These are phyloP conservation scores for Diaporthe helianthi DNA, from an alignment of 2,329 filamentous ascomycete genomes.

Conservation along the genomic window DNA sequence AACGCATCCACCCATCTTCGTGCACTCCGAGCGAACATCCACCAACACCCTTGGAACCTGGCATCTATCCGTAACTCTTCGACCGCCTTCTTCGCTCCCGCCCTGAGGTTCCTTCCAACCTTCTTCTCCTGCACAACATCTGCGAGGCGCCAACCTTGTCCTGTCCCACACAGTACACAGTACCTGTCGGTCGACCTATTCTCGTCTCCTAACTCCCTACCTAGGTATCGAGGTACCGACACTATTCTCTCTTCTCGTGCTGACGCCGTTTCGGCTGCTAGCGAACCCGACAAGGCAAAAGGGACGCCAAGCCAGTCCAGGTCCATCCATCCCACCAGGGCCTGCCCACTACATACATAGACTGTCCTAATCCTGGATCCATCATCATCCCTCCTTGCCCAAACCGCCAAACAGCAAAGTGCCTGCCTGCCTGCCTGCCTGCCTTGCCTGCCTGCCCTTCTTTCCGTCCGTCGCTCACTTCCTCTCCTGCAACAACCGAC, in stretches of 20 bases:
- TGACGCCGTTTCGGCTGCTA: slow-evolving; percentile 21
- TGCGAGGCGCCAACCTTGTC: slow-evolving; percentile 23
- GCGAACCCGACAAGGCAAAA: slow-evolving; percentile 24
- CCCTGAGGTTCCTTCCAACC: neutral
- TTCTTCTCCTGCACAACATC: slow-evolving; percentile 25
- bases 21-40: slow-evolving; percentile 21
- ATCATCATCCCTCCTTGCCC: slow-evolving; percentile 26
- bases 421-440: neutral
- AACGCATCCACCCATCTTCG: slow-evolving; percentile 23
- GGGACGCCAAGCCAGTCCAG: slow-evolving; percentile 23
- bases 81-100: slow-evolving; percentile 23
- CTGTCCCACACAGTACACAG: slow-evolving; percentile 28
- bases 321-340: slow-evolving; percentile 15
- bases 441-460: neutral
- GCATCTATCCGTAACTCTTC: slow-evolving; percentile 14
- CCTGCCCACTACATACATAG: slow-evolving; percentile 1
- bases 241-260: slow-evolving; percentile 10
- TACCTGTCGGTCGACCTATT: no score
- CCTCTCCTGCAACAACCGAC: slow-evolving; percentile 10
- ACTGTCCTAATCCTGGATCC: slow-evolving; percentile 16
- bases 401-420: slow-evolving; percentile 21
- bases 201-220: neutral
- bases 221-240: no score
- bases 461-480: slow-evolving; percentile 21
- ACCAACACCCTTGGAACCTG: slow-evolving; percentile 26